These are phyloP conservation scores for Rhodamnia rubescens DNA, from an alignment of 345 rosid species.

Conservation along the genomic window DNA sequence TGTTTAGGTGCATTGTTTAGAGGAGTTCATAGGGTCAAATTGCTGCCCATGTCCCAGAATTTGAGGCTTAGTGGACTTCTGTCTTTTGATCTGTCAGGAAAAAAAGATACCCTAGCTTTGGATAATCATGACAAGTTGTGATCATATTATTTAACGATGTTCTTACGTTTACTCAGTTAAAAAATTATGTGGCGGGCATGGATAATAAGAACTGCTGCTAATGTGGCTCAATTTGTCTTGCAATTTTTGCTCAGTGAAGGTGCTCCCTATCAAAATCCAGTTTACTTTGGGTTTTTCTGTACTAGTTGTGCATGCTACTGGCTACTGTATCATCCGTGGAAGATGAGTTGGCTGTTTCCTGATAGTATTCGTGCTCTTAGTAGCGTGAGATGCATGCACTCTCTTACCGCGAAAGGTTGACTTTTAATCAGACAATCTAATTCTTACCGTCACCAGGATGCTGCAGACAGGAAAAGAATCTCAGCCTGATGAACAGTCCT, in stretches of 20 bases:
- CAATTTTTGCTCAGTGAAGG: neutral
- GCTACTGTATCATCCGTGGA: neutral
- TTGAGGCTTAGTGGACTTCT: neutral
- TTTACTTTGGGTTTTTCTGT: neutral
- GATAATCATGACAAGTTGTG: neutral
- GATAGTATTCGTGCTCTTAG: neutral
- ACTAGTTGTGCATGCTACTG: neutral
- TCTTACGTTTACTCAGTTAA: neutral
- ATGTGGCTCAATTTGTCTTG: neutral
- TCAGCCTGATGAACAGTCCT: slow-evolving; percentile 77
- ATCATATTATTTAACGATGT: neutral
- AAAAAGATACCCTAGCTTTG: neutral
- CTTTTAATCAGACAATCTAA: neutral
- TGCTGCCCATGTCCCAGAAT: neutral
- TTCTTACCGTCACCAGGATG: slow-evolving; percentile 54
- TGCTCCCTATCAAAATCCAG: neutral
- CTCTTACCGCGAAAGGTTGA: neutral
- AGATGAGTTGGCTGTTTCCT: neutral
- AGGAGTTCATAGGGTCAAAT: neutral
- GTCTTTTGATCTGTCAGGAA: neutral
- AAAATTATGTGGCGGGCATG: neutral
- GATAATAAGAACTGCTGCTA: neutral
- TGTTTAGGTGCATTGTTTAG: neutral
- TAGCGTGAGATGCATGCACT: neutral
- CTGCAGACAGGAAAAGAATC: slow-evolving; percentile 60